Conservation (phyloP, 2,329 filamentous ascomycete species). For the Nigrospora oryzae region DNA sequence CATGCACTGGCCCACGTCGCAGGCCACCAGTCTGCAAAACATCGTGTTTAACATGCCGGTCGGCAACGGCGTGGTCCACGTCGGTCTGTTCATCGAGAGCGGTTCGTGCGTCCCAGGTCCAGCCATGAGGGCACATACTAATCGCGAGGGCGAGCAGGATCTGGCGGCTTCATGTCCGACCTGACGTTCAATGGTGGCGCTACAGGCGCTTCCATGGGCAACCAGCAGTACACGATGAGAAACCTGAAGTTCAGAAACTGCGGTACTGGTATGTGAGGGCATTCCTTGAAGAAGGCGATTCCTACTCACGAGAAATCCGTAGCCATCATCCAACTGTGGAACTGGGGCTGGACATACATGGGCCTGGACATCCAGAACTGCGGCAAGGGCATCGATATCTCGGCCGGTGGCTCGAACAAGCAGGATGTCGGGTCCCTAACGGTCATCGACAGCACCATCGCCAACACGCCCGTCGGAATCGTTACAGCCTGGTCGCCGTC, state of each 20-base stretch:
- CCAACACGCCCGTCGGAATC: slow-evolving; percentile 54
- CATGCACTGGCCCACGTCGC: slow-evolving; percentile 58
- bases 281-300: not conserved
- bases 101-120: slow-evolving; percentile 10
- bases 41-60: slow-evolving; percentile 36
- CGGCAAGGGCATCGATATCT: slow-evolving; percentile 52
- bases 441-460: slow-evolving; percentile 61
- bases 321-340: slow-evolving; percentile 62
- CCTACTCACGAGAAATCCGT: not conserved
- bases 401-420: slow-evolving; percentile 32
- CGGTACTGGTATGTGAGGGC: slow-evolving; percentile 36
- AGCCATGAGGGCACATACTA: too few relatives aligned
- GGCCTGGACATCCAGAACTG: slow-evolving; percentile 13
- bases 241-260: slow-evolving; percentile 59
- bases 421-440: slow-evolving; percentile 63
- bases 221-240: slow-evolving; percentile 62
- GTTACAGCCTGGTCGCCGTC: slow-evolving; percentile 46
- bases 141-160: slow-evolving; percentile 13
- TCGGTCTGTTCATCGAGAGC: slow-evolving; percentile 23
- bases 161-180: slow-evolving; percentile 40
- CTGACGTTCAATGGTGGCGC: slow-evolving; percentile 54
- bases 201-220: slow-evolving; percentile 54
- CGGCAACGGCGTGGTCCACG: slow-evolving; percentile 17
- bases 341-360: slow-evolving; percentile 64
- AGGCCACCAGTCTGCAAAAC: slow-evolving; percentile 45